Evolutionary conservation across 768 basidiomycete genomes (phyloP).

Genomic region (Boletus huronensis): DNA sequence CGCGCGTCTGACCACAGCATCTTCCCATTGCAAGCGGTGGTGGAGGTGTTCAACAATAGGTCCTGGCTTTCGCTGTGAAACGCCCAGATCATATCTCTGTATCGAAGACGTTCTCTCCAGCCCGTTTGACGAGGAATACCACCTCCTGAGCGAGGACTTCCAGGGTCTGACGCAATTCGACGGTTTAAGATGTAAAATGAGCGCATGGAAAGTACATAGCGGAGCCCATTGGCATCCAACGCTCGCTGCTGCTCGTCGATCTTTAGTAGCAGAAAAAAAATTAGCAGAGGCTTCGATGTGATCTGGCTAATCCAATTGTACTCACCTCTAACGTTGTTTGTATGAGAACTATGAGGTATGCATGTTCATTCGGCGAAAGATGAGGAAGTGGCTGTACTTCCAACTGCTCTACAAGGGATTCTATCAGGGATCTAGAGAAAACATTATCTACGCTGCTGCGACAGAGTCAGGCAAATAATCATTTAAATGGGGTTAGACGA

Average conservation of each 20-base stretch:
- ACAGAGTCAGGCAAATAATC: conserved; percentile 1
- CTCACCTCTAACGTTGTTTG: conserved; percentile 82
- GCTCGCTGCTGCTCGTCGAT: conserved; percentile 89
- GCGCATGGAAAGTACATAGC: conserved; percentile 90
- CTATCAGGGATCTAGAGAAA: conserved; percentile 61
- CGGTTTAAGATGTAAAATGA: conserved; percentile 84
- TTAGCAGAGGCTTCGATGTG: not conserved
- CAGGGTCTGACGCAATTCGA: conserved; percentile 48
- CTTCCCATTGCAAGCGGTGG: conserved; percentile 72
- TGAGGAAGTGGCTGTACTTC: conserved; percentile 64
- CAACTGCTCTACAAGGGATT: conserved; percentile 58
- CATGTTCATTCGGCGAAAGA: conserved; percentile 75
- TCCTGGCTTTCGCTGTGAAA: conserved; percentile 95
- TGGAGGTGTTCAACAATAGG: conserved; percentile 67
- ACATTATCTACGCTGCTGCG: conserved; percentile 46
- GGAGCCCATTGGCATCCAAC: conserved; percentile 86
- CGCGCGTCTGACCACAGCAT: conserved; percentile 90
- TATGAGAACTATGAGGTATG: conserved; percentile 78
- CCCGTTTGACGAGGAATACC: conserved; percentile 45
- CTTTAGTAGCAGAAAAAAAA: conserved; percentile 37
- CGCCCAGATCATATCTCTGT: conserved; percentile 96
- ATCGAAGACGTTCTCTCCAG: conserved; percentile 74
- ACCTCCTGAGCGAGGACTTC: conserved; percentile 44
- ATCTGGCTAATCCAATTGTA: not conserved
- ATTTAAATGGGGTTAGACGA: not conserved